A percentile compares a stretch with the other conserved stretches of the same genome.
phyloP scores from a whole-genome alignment of 805 yeast species.

The Saturnispora saitoi region DNA sequence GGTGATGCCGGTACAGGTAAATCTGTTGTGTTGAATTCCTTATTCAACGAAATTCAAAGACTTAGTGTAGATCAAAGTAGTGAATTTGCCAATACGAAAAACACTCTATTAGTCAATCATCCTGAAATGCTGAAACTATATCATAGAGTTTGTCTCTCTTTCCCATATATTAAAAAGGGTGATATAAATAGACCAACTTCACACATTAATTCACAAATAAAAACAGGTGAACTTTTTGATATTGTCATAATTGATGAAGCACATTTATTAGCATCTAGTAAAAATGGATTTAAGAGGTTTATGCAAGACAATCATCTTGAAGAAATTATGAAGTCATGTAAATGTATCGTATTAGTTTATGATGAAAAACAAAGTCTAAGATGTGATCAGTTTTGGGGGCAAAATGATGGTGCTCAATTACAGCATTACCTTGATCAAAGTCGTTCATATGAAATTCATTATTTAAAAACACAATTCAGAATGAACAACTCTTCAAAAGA shows the following conservation, averaged over 20 bases:
- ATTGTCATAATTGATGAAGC: conserved; percentile 39
- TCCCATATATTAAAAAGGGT: conserved; percentile 29
- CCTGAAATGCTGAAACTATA: conserved; percentile 41
- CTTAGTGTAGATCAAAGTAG: conserved; percentile 16
- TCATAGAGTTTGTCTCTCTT: conserved; percentile 31
- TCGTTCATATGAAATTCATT: conserved; percentile 15
- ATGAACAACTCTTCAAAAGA: conserved; percentile 29
- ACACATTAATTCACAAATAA: conserved; percentile 29
- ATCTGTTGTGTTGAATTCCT: conserved; percentile 34
- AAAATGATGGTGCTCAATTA: conserved; percentile 31
- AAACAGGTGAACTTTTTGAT: conserved; percentile 27
- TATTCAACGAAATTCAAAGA: conserved; percentile 36
- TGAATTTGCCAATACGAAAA: conserved; percentile 22
- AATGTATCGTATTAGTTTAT: conserved; percentile 35
- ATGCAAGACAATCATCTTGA: conserved; percentile 36
- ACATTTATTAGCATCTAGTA: conserved; percentile 35
- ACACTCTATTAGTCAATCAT: conserved; percentile 37
- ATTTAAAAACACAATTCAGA: conserved; percentile 34
- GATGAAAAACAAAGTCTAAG: conserved; percentile 39
- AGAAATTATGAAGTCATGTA: conserved; percentile 32
- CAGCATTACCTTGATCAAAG: conserved; percentile 10
- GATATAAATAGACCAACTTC: conserved; percentile 41
- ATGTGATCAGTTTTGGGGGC: conserved; percentile 38
- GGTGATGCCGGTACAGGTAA: conserved; percentile 46
- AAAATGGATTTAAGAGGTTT: conserved; percentile 37